Conservation (phyloP, 768 basidiomycete genomes). For the Kockovaella imperatae region DNA sequence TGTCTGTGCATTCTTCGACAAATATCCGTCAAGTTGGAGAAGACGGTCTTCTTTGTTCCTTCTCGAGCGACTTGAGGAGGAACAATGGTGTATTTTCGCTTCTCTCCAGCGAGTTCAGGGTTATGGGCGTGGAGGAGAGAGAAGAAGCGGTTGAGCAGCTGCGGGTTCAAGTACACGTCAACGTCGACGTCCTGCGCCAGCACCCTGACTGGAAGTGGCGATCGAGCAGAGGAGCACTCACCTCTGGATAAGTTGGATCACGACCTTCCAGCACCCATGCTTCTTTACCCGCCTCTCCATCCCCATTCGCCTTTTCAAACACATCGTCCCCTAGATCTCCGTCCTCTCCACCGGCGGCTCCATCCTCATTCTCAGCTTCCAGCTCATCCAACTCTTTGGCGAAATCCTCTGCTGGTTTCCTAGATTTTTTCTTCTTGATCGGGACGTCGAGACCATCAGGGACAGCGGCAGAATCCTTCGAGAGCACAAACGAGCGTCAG, state of each 20-base stretch:
- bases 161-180: no score
- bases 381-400: conserved; percentile 48
- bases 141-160: conserved; percentile 93
- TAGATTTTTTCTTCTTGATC: conserved; percentile 51
- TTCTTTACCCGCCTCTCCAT: conserved; percentile 49
- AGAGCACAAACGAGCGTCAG: no score
- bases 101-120: conserved; percentile 78
- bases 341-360: conserved; percentile 38
- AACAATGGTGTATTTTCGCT: conserved; percentile 86
- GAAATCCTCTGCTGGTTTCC: conserved; percentile 73
- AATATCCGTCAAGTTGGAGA: conserved; percentile 93
- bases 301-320: conserved; percentile 50
- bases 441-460: conserved; percentile 36
- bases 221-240: conserved; percentile 39
- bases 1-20: conserved; percentile 97
- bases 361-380: conserved; percentile 50
- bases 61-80: conserved; percentile 90
- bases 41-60: conserved; percentile 95
- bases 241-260: conserved; percentile 94
- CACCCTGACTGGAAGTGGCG: not conserved
- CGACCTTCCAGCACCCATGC: conserved; percentile 86
- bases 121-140: conserved; percentile 84
- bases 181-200: no score
- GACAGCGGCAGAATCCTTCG: conserved; percentile 19
- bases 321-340: conserved; percentile 83